phyloP scores from a whole-genome alignment of 208 protist species.

The Phytomonas serpens region DNA sequence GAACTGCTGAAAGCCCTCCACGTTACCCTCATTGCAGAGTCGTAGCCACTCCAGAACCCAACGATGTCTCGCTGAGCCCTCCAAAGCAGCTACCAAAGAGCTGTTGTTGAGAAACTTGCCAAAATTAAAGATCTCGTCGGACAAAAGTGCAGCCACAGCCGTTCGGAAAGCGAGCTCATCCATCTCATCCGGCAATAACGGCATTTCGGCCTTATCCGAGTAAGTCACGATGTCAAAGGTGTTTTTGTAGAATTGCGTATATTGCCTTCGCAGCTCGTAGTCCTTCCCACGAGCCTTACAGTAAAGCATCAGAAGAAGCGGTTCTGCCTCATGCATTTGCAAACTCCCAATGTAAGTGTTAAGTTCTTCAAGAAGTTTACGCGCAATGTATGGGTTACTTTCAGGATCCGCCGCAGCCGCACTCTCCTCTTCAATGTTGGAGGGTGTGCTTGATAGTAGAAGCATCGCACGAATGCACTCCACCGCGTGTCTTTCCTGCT shows the following conservation, averaged over 20 bases:
- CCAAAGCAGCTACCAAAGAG: conserved; percentile 32
- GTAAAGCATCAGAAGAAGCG: conserved; percentile 64
- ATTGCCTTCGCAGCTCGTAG: conserved; percentile 73
- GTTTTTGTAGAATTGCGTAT: conserved; percentile 79
- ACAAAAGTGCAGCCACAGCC: conserved; percentile 66
- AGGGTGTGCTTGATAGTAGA: conserved; percentile 38
- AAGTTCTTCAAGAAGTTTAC: conserved; percentile 65
- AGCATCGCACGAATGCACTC: conserved; percentile 81
- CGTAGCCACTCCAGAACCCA: conserved; percentile 72
- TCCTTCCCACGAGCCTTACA: conserved; percentile 72
- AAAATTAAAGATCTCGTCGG: conserved; percentile 84
- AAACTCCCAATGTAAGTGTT: conserved; percentile 53
- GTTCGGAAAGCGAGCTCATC: conserved; percentile 59
- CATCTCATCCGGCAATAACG: conserved; percentile 48
- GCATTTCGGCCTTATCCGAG: conserved; percentile 70
- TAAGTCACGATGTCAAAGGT: conserved; percentile 75
- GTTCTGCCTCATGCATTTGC: conserved; percentile 84
- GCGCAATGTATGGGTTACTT: conserved; percentile 44
- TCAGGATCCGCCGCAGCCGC: conserved; percentile 27
- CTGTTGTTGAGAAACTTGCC: conserved; percentile 73
- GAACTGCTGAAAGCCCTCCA: conserved; percentile 59
- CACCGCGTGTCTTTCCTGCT: conserved; percentile 52
- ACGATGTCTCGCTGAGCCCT: conserved; percentile 19
- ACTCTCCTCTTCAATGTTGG: conserved; percentile 12
- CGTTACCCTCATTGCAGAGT: conserved; percentile 77